Conservation (phyloP, 805 yeast genomes). For the Brettanomyces bruxellensis region DNA sequence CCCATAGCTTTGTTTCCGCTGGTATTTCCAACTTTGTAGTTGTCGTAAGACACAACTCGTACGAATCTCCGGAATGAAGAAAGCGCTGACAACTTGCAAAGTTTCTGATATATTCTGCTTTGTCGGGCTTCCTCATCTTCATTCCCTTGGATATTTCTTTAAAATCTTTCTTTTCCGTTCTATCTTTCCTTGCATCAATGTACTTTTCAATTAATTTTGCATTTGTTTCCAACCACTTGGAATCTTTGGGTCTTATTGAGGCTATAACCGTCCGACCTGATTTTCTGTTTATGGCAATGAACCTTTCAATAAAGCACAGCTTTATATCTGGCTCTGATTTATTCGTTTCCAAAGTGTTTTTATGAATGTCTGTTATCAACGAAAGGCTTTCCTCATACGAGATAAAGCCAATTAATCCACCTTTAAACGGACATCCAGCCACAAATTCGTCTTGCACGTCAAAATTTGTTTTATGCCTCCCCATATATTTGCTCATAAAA, state of each 20-base stretch:
- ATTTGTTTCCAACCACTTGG: conserved; percentile 22
- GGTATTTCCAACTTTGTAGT: conserved; percentile 55
- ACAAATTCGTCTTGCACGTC: conserved; percentile 18
- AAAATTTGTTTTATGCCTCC: conserved; percentile 23
- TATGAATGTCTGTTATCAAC: conserved; percentile 25
- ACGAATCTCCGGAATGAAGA: conserved; percentile 77
- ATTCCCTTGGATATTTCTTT: conserved; percentile 9
- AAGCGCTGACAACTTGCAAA: conserved; percentile 59
- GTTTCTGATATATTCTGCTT: conserved; percentile 41
- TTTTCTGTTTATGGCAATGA: conserved; percentile 44
- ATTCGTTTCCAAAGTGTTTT: conserved; percentile 28
- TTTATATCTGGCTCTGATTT: conserved; percentile 58
- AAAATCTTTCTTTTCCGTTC: no score
- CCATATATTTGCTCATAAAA: conserved; percentile 41
- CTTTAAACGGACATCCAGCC: conserved; percentile 62
- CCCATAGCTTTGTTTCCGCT: conserved; percentile 51
- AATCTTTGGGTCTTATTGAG: conserved; percentile 36
- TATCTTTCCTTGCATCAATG: background rate
- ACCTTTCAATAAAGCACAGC: conserved; percentile 60
- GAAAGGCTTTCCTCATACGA: conserved; percentile 82
- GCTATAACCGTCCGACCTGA: conserved; percentile 37
- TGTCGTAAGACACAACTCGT: conserved; percentile 85
- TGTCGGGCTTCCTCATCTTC: conserved; percentile 40
- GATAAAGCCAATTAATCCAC: conserved; percentile 84
- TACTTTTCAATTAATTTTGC: background rate